Conservation (phyloP, 345 rosid genomes). For the Eucalyptus coolabah region DNA sequence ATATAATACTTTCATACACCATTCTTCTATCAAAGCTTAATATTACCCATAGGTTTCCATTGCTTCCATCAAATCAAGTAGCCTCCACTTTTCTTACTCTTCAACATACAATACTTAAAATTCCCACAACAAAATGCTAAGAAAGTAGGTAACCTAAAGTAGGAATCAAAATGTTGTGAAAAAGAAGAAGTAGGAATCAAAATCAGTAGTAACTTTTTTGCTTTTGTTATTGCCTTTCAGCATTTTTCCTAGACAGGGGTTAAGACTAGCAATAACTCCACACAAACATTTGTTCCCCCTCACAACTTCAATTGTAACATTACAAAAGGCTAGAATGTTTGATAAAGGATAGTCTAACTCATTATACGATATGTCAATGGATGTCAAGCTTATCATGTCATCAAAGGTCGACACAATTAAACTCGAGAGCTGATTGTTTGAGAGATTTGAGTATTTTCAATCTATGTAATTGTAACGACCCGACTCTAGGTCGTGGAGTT, state of each 20-base stretch:
- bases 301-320: not conserved
- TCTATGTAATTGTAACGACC: not conserved
- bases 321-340: not conserved
- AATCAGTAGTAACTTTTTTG: not conserved
- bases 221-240: not conserved
- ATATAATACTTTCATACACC: not conserved
- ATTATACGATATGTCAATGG: slow-evolving; percentile 7
- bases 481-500: too few relatives aligned
- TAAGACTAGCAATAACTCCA: not conserved
- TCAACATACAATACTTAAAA: not conserved
- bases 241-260: not conserved
- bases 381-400: not conserved
- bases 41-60: not conserved
- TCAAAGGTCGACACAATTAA: not conserved
- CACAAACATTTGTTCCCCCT: slow-evolving; percentile 1
- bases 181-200: too few relatives aligned
- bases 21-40: not conserved
- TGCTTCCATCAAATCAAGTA: not conserved
- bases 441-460: not conserved
- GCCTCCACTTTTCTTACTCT: not conserved
- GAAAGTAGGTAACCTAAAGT: not conserved
- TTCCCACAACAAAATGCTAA: not conserved
- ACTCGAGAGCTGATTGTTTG: not conserved
- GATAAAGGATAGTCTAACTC: slow-evolving; percentile 13
- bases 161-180: not conserved